These are phyloP conservation scores for Trametes elegans DNA, from an alignment of 768 basidiomycete species.

Conservation along the genomic window DNA sequence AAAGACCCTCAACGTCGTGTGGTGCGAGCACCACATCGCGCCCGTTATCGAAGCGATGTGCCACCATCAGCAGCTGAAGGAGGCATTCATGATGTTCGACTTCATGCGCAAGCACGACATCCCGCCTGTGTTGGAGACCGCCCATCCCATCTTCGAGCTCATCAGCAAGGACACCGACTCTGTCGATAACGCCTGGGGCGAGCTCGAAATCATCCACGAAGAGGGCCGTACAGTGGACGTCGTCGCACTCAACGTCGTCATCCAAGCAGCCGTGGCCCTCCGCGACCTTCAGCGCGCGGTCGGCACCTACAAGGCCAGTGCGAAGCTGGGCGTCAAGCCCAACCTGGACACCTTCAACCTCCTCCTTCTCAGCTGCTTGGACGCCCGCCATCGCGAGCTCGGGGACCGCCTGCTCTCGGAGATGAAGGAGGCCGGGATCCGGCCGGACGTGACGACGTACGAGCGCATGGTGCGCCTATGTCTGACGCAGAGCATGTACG, in stretches of 20 bases:
- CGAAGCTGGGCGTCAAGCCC: constrained; percentile 54
- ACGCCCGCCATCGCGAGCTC: constrained; percentile 56
- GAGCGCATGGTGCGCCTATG: constrained; percentile 67
- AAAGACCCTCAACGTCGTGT: constrained; percentile 42
- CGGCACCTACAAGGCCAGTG: constrained; percentile 66
- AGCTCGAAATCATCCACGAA: constrained; percentile 58
- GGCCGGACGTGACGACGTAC: constrained; percentile 60
- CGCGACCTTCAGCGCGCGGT: constrained; percentile 76
- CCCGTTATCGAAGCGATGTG: constrained; percentile 76
- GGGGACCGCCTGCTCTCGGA: constrained; percentile 68
- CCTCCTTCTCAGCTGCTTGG: constrained; percentile 64
- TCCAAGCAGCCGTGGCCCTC: constrained; percentile 58
- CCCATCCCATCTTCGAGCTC: constrained; percentile 49
- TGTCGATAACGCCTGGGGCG: constrained; percentile 63
- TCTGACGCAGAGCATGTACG: constrained; percentile 69
- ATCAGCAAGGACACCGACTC: constrained; percentile 47
- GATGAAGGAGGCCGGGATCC: constrained; percentile 55
- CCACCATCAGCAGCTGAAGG: constrained; percentile 51
- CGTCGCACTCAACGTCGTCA: constrained; percentile 60
- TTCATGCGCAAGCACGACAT: constrained; percentile 58
- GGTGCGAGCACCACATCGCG: constrained; percentile 73
- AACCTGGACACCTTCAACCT: constrained; percentile 66
- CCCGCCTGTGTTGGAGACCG: constrained; percentile 48
- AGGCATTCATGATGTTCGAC: constrained; percentile 58
- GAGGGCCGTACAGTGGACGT: constrained; percentile 53